A percentile compares a stretch with the other conserved stretches of the same genome.
Evolutionary conservation across 257 asterid genomes (phyloP).

Genomic region (Primulina eburnea): DNA sequence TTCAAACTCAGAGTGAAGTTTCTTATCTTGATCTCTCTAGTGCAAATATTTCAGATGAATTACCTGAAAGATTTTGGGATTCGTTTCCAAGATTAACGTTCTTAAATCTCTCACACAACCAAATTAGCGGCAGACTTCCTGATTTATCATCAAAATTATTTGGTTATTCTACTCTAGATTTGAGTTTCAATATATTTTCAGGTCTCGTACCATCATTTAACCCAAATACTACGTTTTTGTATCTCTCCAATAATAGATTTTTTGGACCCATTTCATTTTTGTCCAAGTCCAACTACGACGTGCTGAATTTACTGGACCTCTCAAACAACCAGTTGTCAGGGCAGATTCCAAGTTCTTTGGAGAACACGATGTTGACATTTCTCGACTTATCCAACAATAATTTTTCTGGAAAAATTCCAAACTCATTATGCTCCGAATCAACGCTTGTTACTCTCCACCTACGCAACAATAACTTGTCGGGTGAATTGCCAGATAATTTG

Average conservation of each 20-base stretch:
- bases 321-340: conserved; percentile 23
- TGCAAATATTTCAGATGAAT: conserved; percentile 27
- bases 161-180: conserved; percentile 6
- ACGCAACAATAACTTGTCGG: conserved; percentile 19
- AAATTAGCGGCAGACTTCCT: conserved; percentile 30
- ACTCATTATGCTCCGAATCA: conserved; percentile 15
- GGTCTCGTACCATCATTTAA: conserved; percentile 19
- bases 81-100: conserved; percentile 15
- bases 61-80: conserved; percentile 39
- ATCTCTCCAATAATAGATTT: conserved; percentile 27
- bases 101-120: conserved; percentile 40
- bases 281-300: not conserved
- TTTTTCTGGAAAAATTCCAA: conserved; percentile 32
- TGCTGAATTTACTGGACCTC: conserved; percentile 7
- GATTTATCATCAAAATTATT: conserved; percentile 4
- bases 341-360: conserved; percentile 30
- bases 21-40: conserved; percentile 30
- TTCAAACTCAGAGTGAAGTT: conserved; percentile 28
- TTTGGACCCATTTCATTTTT: conserved; percentile 27
- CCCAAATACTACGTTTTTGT: not conserved
- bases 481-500: conserved; percentile 21
- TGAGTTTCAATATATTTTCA: conserved; percentile 30
- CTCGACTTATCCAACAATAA: conserved; percentile 24
- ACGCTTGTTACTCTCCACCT: not conserved
- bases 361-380: not conserved